Conservation (phyloP, 2,329 filamentous ascomycete species). For the Myriosclerotinia duriaeana region DNA sequence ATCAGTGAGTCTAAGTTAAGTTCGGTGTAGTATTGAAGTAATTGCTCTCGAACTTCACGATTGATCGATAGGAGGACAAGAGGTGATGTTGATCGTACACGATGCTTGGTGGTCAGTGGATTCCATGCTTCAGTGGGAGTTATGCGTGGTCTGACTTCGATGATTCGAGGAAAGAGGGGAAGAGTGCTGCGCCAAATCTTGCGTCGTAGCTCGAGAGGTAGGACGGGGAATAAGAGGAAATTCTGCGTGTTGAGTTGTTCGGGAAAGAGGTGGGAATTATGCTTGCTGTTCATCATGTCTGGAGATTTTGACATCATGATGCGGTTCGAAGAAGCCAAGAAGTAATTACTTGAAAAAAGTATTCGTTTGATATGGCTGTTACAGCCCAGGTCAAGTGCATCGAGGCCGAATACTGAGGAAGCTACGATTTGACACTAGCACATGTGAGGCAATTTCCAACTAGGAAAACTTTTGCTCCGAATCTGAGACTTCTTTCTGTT, state of each 20-base stretch:
- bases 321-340: neutral
- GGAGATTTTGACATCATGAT: too few relatives aligned
- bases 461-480: neutral
- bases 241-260: neutral
- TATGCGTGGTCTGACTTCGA: slow-evolving; percentile 11
- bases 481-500: neutral
- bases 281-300: too few relatives aligned
- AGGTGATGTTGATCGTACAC: slow-evolving; percentile 1
- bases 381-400: neutral
- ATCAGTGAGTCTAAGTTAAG: neutral
- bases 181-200: slow-evolving; percentile 1
- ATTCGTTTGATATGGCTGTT: neutral
- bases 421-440: neutral
- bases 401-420: neutral
- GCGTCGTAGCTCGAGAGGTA: neutral
- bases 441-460: neutral
- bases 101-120: slow-evolving; percentile 13
- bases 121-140: slow-evolving; percentile 7
- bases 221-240: neutral
- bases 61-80: neutral
- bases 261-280: too few relatives aligned
- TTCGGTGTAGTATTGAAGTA: neutral
- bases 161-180: slow-evolving; percentile 12
- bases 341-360: neutral
- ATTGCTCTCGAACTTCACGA: neutral